Base-by-base conservation (phyloP, 2,329 filamentous ascomycete genomes). In the Aspergillus latus region DNA sequence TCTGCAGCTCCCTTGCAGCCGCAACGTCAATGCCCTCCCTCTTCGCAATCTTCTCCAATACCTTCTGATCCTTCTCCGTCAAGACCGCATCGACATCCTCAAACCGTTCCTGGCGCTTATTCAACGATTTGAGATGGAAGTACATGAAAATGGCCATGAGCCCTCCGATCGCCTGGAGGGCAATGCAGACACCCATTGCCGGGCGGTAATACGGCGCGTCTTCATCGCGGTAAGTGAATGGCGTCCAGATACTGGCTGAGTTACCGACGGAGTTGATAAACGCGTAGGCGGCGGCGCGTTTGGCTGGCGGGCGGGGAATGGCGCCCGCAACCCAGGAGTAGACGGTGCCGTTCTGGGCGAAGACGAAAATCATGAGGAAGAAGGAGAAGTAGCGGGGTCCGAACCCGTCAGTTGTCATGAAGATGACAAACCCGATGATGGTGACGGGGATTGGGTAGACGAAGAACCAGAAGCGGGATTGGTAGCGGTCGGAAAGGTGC, bases 211-310 rank as follows among this genome's bases (percentile, higher is more conserved):
- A 66, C 1, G 76, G 76, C 2, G 53, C 43, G 37, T 79, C 75
- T 10, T 63, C 59, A 3, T 66, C 59, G 11, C 72, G 67, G 60
- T 81, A 82, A 6, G 79, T 81, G 54, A 76, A 82, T 0, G 78
- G 75, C 0, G 78, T 80, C 75, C 78, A 83, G 62, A 84, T 82
- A 56, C 73, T 76, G 36, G 78, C 78, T 1, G 74, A 77, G 64
- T 83, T 84, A 30, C 79, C 80, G 26, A 84, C 67, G 1, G 78
- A 76, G 62, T 84, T 84, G 69, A 84, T 82, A 45, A 82, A 78
- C 1, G 81, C 81, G 47, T 80, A 77, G 0, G 81, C 80, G 0
- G 80, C 80, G 1, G 81, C 81, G 42, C 81, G 78, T 66, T 84
- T 84, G 1, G 80, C 81, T 0, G 80, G 79, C 0, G 81, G 81